Percentiles rank a stretch among this genome's conserved stretches.
These are phyloP conservation scores for Saccharomycopsis hybrid DNA, from an alignment of 1,139 yeast species.

Conservation along the genomic window DNA sequence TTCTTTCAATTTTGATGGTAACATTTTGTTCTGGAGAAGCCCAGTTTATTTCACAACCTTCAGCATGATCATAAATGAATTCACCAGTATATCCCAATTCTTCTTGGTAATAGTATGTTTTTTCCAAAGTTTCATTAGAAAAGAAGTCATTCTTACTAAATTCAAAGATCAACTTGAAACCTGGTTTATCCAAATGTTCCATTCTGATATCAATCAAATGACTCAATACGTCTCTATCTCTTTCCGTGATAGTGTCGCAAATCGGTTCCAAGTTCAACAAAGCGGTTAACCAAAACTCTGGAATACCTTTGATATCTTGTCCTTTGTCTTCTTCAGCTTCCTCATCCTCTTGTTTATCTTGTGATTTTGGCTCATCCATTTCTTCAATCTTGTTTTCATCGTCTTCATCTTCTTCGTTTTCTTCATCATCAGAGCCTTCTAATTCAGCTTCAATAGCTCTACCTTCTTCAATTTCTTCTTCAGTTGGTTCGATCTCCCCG, in stretches of 20 bases:
- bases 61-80: constrained; percentile 94
- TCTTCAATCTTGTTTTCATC: constrained; percentile 40
- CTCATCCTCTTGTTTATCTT: constrained; percentile 38
- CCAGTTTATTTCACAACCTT: constrained; percentile 87
- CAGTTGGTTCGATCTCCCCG: constrained; percentile 73
- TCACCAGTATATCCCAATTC: constrained; percentile 95
- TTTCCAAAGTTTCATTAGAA: constrained; percentile 62
- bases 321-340: constrained; percentile 40
- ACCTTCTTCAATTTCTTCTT: constrained; percentile 74
- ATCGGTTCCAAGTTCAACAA: constrained; percentile 79
- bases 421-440: constrained; percentile 33
- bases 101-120: constrained; percentile 90
- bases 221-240: constrained; percentile 81
- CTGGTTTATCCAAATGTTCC: constrained; percentile 83
- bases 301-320: constrained; percentile 61
- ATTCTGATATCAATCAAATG: constrained; percentile 65
- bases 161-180: constrained; percentile 80
- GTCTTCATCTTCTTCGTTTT: constrained; percentile 39
- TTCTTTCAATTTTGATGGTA: constrained; percentile 82
- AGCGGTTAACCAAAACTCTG: constrained; percentile 96
- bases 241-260: constrained; percentile 80
- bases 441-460: constrained; percentile 48
- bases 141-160: constrained; percentile 75
- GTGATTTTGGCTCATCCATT: constrained; percentile 38
- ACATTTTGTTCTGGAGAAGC: constrained; percentile 70